Evolutionary conservation across 2,329 filamentous ascomycete species (phyloP), one percentile per base, ranked within the genome.

Genomic region (Scytalidium lignicola): DNA sequence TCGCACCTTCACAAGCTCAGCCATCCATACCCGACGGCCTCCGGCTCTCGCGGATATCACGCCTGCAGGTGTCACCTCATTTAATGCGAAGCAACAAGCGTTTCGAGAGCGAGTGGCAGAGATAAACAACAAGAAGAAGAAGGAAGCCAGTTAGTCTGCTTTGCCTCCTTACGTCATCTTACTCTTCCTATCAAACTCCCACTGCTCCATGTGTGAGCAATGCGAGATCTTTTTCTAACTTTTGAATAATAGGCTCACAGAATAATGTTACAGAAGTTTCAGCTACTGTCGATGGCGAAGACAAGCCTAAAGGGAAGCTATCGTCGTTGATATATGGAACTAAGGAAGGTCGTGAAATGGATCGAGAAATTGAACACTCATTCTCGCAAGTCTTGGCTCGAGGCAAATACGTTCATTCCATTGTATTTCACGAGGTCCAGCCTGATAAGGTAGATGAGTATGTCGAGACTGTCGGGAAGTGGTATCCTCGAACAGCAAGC

Each of bases 381-480:
- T 99, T 97, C 73, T 95, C 88, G 46, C 91, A 96, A 69, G 88
- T 97, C 41, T 76, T 99, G 42, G 93, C 93, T 20, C 82, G 93
- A 57, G 93, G 93, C 65, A 99, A 99, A 74, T 99, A 99, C 64
- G 91, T 99, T 48, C 93, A 99, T 71, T 95, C 90, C 43, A 96
- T 99, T 67, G 90, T 96, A 51, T 90, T 96, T 65, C 93, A 99
- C 74, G 82, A 95, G 54, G 93, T 99, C 57, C 90, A 95, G 73
- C 90, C 91, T 53, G 90, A 96, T 62, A 93, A 90, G 72, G 88
- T 96, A 43, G 90, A 96, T 55, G 92, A 97, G 64, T 99, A 99
- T 65, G 85, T 92, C 46, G 79, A 92, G 51, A 76, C 97, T 44
- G 89, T 97, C 13, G 90, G 93, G 52, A 76, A 80, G 32, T 97